These are phyloP conservation scores for Paralagenidium karlingii DNA, from an alignment of 352 stramenopile species.

Conservation along the genomic window DNA sequence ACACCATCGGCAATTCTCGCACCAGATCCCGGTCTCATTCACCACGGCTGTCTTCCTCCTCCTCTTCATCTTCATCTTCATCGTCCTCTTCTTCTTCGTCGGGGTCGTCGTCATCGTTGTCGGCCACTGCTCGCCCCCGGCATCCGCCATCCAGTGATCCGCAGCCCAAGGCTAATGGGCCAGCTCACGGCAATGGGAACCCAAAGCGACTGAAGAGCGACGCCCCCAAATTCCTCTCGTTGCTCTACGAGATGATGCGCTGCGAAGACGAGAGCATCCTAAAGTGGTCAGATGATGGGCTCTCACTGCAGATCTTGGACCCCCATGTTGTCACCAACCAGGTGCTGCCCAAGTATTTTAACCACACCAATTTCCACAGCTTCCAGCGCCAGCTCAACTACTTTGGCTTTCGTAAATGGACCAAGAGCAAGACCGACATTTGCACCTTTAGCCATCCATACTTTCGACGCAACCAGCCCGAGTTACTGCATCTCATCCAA, in stretches of 20 bases:
- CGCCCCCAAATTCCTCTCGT: slow-evolving; percentile 34
- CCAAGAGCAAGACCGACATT: slow-evolving; percentile 64
- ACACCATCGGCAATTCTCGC: no score
- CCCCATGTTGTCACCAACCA: slow-evolving; percentile 33
- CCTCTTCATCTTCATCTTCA: no score
- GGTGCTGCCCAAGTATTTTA: slow-evolving; percentile 83
- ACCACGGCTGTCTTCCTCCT: no score
- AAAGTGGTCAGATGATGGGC: slow-evolving; percentile 29
- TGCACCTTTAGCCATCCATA: slow-evolving; percentile 79
- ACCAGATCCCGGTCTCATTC: no score
- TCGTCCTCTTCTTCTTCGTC: no score
- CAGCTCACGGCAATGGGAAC: no score
- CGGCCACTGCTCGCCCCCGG: no score
- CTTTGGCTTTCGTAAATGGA: slow-evolving; percentile 74
- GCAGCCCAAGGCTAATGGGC: no score
- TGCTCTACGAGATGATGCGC: slow-evolving; percentile 42
- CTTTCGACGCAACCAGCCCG: slow-evolving; percentile 58
- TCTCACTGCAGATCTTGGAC: slow-evolving; percentile 36
- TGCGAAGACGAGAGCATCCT: slow-evolving; percentile 32
- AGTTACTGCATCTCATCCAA: slow-evolving; percentile 67
- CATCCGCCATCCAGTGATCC: no score
- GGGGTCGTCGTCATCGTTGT: no score
- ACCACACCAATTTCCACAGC: slow-evolving; percentile 82
- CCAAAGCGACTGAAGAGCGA: slow-evolving; percentile 21
- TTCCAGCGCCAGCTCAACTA: slow-evolving; percentile 85